A percentile compares a stretch with the other conserved stretches of the same genome.
Conservation (phyloP, 176 grass and related monocot genomes). For the Secale cereale region DNA sequence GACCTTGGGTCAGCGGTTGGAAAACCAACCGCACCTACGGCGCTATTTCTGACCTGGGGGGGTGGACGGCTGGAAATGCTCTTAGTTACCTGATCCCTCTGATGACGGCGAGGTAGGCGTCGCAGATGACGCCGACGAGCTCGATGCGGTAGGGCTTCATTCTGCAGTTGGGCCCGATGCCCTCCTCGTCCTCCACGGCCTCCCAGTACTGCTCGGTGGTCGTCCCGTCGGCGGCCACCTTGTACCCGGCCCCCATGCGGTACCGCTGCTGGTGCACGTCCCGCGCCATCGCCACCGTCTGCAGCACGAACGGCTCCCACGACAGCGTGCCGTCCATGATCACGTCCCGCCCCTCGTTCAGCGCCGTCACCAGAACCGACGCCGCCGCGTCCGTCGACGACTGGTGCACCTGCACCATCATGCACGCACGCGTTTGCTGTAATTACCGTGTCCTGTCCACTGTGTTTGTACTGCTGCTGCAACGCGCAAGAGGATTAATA, state of each 20-base stretch:
- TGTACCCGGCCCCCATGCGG: slow-evolving; percentile 92
- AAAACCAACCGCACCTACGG: no score
- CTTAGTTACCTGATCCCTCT: slow-evolving; percentile 50
- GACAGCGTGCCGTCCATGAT: slow-evolving; percentile 97
- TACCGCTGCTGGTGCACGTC: slow-evolving; percentile 77
- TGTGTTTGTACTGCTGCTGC: background rate
- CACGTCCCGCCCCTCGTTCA: slow-evolving; percentile 95
- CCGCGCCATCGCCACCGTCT: slow-evolving; percentile 83
- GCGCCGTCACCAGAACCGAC: slow-evolving; percentile 94
- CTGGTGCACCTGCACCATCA: slow-evolving; percentile 76
- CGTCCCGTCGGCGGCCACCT: slow-evolving; percentile 56
- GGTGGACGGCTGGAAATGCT: no score
- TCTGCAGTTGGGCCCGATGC: background rate
- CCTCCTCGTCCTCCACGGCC: slow-evolving; percentile 13
- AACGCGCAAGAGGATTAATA: no score
- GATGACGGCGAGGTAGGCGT: slow-evolving; percentile 86
- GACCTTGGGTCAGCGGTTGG: no score
- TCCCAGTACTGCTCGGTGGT: slow-evolving; percentile 93
- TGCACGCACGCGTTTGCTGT: background rate
- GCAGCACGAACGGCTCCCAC: slow-evolving; percentile 89
- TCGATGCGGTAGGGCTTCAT: slow-evolving; percentile 88
- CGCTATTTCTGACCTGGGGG: no score
- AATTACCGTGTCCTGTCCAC: background rate
- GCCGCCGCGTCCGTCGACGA: slow-evolving; percentile 86
- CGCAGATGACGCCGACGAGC: slow-evolving; percentile 80